Percentiles rank a stretch among this genome's conserved stretches.
Evolutionary conservation across 768 basidiomycete genomes (phyloP).

Genomic region (Serendipita indica): DNA sequence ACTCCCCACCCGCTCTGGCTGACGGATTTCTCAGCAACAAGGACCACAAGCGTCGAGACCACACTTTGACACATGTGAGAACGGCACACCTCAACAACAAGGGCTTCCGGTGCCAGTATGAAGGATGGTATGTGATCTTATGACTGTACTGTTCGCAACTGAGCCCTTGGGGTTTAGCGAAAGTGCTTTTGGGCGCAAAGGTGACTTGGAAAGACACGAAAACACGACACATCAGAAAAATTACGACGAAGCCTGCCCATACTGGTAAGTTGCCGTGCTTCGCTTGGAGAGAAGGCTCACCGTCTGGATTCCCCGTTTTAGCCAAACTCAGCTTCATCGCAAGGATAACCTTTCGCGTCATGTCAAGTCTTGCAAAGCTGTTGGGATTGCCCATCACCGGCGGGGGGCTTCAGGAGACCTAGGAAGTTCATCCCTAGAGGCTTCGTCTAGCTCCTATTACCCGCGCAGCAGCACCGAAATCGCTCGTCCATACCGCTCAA

Average conservation of each 20-base stretch:
- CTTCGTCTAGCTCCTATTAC: no score
- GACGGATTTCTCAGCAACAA: not conserved
- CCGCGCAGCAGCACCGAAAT: no score
- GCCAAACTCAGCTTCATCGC: slow-evolving; percentile 6
- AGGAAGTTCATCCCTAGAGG: no score
- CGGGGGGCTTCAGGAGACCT: no score
- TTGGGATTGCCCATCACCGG: no score
- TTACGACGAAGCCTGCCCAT: not conserved
- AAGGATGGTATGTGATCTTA: not conserved
- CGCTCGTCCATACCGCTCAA: no score
- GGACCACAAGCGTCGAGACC: not conserved
- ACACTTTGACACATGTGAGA: not conserved
- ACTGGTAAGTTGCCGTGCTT: not conserved
- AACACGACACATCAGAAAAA: not conserved
- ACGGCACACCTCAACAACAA: not conserved
- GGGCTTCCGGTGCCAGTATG: not conserved
- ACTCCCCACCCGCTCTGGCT: not conserved
- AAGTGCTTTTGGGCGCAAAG: slow-evolving; percentile 4
- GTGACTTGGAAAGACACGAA: slow-evolving; percentile 4
- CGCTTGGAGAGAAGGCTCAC: not conserved
- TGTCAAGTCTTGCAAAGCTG: not conserved
- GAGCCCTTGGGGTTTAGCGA: not conserved
- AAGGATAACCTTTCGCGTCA: slow-evolving; percentile 5
- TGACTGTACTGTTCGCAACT: not conserved
- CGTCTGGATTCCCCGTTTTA: not conserved